Evolutionary conservation across 768 basidiomycete genomes (phyloP), one percentile per base, ranked within the genome.

Genomic region (Boletus tylopilopsis): DNA sequence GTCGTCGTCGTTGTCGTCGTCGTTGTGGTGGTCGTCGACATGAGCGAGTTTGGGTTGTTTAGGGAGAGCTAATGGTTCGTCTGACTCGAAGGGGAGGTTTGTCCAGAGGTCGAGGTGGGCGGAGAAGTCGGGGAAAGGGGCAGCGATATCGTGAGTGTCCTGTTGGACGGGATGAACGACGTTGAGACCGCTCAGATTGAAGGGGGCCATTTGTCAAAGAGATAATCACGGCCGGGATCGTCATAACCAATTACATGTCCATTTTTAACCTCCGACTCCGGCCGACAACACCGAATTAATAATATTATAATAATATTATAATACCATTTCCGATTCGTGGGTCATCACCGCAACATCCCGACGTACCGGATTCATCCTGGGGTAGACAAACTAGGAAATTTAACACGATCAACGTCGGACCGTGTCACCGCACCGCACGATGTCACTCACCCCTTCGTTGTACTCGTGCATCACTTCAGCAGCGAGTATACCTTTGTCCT

Each of bases 21-120:
- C 24, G 16, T 15, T 36, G 36, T 79, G 75, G 29, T 82, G 74
- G n/a, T 77, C 76, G 4, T 73, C 66, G 18, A 62, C 65, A 22
- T 67, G 60, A 6, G 60, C 38, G 42, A 67, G 68, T 51, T 61
- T 64, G 42, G 68, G 70, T 49, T 69, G 70, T 49, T 69, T 73
- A 30, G 59, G 32, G 46, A 55, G 59, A 37, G 75, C 58, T n/a
- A 81, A 70, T 18, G 77, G 74, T 39, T 90, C 90, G 60, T 90
- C 87, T 0, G 80, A 81, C 51, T 90, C 82, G 63, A 93, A 93
- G 8, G 82, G 69, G 48, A 92, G 75, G 67, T 88, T 84, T 13
- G 87, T 86, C 91, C 91, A 93, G 46, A 93, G 73, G 65, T 86
- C 84, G 45, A 90, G 82, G 64, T 88, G 87, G 0, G 87, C 83